A percentile compares a stretch with the other conserved stretches of the same genome.
phyloP scores from a whole-genome alignment of 169 alveolate genomes.

The Eimeria mitis region DNA sequence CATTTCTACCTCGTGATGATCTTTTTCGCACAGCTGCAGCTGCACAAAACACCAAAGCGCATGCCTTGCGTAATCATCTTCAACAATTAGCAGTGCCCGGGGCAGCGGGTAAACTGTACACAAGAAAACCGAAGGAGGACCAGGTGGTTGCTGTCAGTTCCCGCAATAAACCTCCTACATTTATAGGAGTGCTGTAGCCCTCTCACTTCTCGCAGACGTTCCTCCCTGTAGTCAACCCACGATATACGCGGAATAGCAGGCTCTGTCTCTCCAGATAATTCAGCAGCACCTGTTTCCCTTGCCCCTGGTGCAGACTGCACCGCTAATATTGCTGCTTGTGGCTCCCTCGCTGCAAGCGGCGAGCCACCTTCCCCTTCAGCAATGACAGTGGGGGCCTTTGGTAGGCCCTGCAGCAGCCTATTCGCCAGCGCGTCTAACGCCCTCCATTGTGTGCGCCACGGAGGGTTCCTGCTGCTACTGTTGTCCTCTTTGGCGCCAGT shows the following conservation, averaged over 20 bases:
- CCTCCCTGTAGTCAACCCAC: constrained; percentile 60
- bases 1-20: neutral
- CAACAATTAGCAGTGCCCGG: neutral
- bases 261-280: neutral
- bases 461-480: constrained; percentile 17
- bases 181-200: neutral
- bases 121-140: neutral
- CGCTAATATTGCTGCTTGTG: neutral
- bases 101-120: neutral
- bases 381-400: constrained; percentile 58
- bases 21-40: constrained; percentile 11
- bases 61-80: neutral
- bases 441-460: constrained; percentile 69
- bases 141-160: neutral
- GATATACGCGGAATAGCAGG: neutral
- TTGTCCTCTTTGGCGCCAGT: neutral
- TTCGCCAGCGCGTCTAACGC: constrained; percentile 45
- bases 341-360: neutral
- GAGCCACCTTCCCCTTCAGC: constrained; percentile 21
- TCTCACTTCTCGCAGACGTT: constrained; percentile 55
- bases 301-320: constrained; percentile 3
- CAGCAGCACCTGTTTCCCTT: neutral
- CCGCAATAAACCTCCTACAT: constrained; percentile 8
- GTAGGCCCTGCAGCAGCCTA: constrained; percentile 57
- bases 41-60: constrained; percentile 6